A percentile compares a stretch with the other conserved stretches of the same genome.
Conservation (phyloP, 1,139 yeast genomes). For the Candida neerlandica region DNA sequence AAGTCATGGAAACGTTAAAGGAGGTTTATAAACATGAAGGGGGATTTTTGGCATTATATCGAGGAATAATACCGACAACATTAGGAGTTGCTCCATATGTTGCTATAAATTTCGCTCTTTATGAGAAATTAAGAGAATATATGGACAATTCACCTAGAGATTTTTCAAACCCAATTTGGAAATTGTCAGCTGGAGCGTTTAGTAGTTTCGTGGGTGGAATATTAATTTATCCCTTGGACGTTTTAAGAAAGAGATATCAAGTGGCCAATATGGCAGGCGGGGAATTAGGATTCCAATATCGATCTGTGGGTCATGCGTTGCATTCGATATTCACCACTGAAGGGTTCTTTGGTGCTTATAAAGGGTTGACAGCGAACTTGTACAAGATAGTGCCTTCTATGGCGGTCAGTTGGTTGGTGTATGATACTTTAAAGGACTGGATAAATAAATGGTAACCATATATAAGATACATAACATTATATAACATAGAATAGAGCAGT, state of each 20-base stretch:
- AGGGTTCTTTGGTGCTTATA: constrained; percentile 81
- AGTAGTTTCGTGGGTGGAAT: constrained; percentile 74
- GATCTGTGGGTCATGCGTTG: constrained; percentile 72
- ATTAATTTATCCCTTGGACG: constrained; percentile 86
- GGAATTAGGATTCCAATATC: constrained; percentile 79
- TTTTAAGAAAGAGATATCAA: constrained; percentile 85
- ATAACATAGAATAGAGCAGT: no score
- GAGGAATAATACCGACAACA: constrained; percentile 87
- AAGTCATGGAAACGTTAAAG: constrained; percentile 59
- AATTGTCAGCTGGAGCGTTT: constrained; percentile 78
- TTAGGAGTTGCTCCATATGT: constrained; percentile 96
- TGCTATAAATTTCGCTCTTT: constrained; percentile 87
- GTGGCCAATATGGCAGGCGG: constrained; percentile 83
- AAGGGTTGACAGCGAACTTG: constrained; percentile 85
- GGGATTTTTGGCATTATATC: constrained; percentile 73
- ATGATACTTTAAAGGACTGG: constrained; percentile 62
- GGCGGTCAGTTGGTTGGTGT: constrained; percentile 93
- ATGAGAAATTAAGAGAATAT: constrained; percentile 74
- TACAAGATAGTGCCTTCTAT: constrained; percentile 91
- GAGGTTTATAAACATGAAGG: constrained; percentile 78
- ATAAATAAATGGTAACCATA: constrained; percentile 34
- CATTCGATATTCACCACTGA: constrained; percentile 67
- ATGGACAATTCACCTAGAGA: constrained; percentile 40
- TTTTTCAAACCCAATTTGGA: constrained; percentile 52
- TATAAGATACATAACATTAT: background rate